Conservation (phyloP, 176 grass and related monocot genomes). For the Carex pumila region DNA sequence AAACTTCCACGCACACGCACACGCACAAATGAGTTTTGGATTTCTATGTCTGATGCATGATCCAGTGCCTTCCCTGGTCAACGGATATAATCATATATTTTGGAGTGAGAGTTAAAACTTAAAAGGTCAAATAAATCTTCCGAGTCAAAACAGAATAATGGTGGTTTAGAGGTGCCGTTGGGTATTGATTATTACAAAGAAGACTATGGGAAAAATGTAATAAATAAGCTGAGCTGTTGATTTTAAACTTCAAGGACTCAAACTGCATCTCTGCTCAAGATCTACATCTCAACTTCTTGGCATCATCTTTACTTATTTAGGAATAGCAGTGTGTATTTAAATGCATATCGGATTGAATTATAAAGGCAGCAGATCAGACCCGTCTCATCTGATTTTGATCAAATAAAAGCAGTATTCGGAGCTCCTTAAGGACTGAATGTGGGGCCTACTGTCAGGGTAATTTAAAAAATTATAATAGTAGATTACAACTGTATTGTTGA, state of each 20-base stretch:
- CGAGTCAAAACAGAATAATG: not conserved
- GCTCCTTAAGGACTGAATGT: too few species aligned
- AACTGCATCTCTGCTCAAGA: not conserved
- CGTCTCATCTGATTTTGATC: too few species aligned
- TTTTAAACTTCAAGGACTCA: not conserved
- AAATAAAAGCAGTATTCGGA: too few species aligned
- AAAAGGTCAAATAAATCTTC: not conserved
- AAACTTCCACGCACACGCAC: too few species aligned
- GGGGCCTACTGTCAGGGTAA: too few species aligned
- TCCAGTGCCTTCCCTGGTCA: not conserved
- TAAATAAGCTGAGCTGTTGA: not conserved
- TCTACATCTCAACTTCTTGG: not conserved
- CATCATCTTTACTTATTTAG: not conserved
- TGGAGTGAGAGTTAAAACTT: not conserved
- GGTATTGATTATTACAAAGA: not conserved
- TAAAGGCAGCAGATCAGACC: not conserved
- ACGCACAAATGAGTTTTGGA: not conserved
- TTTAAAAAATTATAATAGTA: too few species aligned
- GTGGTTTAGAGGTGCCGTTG: not conserved
- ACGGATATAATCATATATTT: constrained; percentile 1
- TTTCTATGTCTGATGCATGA: not conserved
- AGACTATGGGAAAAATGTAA: not conserved
- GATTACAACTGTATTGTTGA: too few species aligned
- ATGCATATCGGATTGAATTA: too few species aligned
- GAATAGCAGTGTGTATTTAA: not conserved